A percentile compares a stretch with the other conserved stretches of the same genome.
Evolutionary conservation across 441 rosid species (phyloP).

Genomic region (Pelargonium fulgidum): DNA sequence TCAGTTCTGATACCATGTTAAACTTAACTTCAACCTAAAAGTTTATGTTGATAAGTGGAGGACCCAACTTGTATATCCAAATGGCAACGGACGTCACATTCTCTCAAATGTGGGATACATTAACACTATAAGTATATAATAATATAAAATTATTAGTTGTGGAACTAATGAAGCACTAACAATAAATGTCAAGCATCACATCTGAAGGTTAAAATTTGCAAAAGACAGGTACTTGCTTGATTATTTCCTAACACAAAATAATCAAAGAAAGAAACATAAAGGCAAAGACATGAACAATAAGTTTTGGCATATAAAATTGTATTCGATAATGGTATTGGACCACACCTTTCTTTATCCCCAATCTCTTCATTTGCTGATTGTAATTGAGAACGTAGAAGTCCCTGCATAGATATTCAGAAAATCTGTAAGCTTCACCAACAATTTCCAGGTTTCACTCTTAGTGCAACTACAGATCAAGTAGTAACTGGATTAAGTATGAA

Average conservation of each 20-base stretch:
- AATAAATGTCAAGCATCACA: not conserved
- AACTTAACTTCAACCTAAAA: too few species aligned
- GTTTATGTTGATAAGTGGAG: too few species aligned
- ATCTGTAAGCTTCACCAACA: slow-evolving; percentile 4
- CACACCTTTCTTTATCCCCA: slow-evolving; percentile 65
- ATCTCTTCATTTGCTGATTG: slow-evolving; percentile 83
- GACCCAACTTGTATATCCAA: too few species aligned
- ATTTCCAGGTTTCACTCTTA: slow-evolving; percentile 1
- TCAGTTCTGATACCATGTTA: too few species aligned
- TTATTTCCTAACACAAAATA: not conserved
- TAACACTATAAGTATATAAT: too few species aligned
- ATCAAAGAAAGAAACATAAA: not conserved
- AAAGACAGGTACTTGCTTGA: not conserved
- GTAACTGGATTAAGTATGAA: not conserved
- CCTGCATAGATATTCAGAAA: slow-evolving; percentile 43
- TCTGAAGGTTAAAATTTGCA: not conserved
- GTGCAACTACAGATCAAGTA: not conserved
- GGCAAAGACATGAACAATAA: not conserved
- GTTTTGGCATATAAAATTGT: not conserved
- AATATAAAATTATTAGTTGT: not conserved
- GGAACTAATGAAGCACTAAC: not conserved
- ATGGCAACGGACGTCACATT: too few species aligned
- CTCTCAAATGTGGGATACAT: too few species aligned
- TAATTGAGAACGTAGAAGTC: slow-evolving; percentile 73
- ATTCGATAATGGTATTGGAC: slow-evolving; percentile 1